phyloP scores from a whole-genome alignment of 495 filamentous ascomycete genomes.

The Penicillium egyptiacum region DNA sequence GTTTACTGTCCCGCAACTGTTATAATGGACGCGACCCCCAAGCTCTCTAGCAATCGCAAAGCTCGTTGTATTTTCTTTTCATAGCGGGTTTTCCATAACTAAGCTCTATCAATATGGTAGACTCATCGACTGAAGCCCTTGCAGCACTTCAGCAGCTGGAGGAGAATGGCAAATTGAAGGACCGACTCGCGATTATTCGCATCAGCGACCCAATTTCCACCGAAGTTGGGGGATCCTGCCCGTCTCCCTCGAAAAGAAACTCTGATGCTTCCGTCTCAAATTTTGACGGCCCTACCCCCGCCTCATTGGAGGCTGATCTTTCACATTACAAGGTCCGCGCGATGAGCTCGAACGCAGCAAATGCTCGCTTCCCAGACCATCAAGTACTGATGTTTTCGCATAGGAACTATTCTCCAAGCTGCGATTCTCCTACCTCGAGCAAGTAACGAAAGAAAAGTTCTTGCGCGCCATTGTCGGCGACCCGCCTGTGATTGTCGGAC shows the following conservation, averaged over 20 bases:
- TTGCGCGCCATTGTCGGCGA: constrained; percentile 92
- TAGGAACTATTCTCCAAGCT: constrained; percentile 93
- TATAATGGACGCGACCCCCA: neutral
- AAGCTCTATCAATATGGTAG: constrained; percentile 30
- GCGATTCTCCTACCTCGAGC: constrained; percentile 75
- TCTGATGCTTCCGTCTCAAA: constrained; percentile 66
- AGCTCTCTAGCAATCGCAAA: neutral
- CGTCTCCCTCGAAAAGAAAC: constrained; percentile 50
- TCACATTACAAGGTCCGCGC: constrained; percentile 70
- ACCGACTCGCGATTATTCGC: constrained; percentile 66
- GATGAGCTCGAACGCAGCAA: neutral
- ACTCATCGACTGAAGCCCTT: constrained; percentile 32
- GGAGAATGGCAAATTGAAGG: constrained; percentile 49
- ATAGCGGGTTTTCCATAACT: neutral
- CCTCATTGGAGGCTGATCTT: constrained; percentile 79
- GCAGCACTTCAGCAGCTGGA: constrained; percentile 43
- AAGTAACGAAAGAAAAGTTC: constrained; percentile 95
- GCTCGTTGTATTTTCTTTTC: neutral
- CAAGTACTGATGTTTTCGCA: neutral
- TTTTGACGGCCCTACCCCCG: constrained; percentile 68
- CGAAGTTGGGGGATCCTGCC: constrained; percentile 32
- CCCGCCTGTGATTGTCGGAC: constrained; percentile 77
- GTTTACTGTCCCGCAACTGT: constrained; percentile 6
- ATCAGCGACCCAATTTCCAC: constrained; percentile 72
- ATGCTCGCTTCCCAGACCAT: neutral